A percentile compares a stretch with the other conserved stretches of the same genome.
Conservation (phyloP, 495 filamentous ascomycete genomes). For the Penicillium diatomitis region DNA sequence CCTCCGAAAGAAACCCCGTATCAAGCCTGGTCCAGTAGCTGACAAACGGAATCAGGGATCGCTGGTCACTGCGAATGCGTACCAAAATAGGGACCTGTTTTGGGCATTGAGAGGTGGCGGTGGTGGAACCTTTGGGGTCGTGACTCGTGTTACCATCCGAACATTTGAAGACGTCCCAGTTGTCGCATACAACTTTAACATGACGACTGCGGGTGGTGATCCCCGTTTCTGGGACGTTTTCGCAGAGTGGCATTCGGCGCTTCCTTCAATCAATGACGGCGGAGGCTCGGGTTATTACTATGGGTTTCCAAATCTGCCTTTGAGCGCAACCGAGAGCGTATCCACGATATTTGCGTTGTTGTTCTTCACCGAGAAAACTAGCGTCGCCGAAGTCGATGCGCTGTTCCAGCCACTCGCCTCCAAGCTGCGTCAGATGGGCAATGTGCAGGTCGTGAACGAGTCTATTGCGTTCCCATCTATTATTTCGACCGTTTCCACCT, state of each 20-base stretch:
- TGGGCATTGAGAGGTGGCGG: constrained; percentile 42
- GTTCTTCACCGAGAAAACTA: constrained; percentile 20
- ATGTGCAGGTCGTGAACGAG: constrained; percentile 8
- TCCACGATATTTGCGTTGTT: constrained; percentile 10
- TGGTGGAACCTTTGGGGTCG: constrained; percentile 42
- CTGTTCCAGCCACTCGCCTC: constrained; percentile 11
- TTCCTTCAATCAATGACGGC: constrained; percentile 20
- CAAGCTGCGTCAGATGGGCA: constrained; percentile 9
- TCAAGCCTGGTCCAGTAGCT: background rate
- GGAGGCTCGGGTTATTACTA: constrained; percentile 31
- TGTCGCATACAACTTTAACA: constrained; percentile 21
- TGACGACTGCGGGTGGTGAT: constrained; percentile 12
- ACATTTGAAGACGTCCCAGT: constrained; percentile 27
- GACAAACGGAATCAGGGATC: constrained; percentile 23
- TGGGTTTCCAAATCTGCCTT: constrained; percentile 15
- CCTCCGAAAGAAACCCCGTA: background rate
- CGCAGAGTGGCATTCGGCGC: constrained; percentile 20
- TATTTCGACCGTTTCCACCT: constrained; percentile 8
- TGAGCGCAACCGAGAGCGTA: constrained; percentile 1
- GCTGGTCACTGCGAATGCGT: constrained; percentile 27
- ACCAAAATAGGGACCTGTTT: constrained; percentile 44
- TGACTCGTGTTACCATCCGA: constrained; percentile 37
- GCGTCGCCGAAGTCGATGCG: constrained; percentile 6
- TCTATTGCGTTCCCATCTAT: constrained; percentile 12
- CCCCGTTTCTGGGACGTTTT: constrained; percentile 25